Evolutionary conservation across 768 basidiomycete species (phyloP), one percentile per base, ranked within the genome.

Genomic region (Pholiota microspora): DNA sequence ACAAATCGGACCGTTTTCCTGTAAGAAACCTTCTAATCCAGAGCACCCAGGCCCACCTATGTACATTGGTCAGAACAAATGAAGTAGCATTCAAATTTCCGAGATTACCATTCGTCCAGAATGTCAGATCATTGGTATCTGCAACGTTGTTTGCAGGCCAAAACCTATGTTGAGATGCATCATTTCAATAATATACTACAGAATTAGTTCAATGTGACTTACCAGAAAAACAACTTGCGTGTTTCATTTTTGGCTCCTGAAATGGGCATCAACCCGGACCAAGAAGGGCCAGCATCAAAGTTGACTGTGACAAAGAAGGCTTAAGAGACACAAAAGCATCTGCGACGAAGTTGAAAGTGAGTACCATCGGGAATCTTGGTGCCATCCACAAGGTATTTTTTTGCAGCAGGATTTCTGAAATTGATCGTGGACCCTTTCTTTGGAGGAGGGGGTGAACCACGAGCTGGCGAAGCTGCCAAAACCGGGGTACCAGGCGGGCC

Each of bases 11-110:
- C 82, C 81, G 57, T 87, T 87, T 64, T 88, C 87, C 65, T 88
- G 82, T 23, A 88, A 65, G 45, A 83, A 73, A 4, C 85, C 86
- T 66, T 86, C 81, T 4, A 88, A 73, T 13, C 83, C 84, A 16
- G 84, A 85, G 62, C 86, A 88, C 7, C 87, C 86, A 2, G 87
- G 86, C 8, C 86, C 86, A 34, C 86, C 86, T 71, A 60, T 2
- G 10, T 10, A 38, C 2, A 6, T 44, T 7, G 16, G 73, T 67
- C 75, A 59, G 29, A 16, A 49, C 42, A 42, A 55, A 16, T 18
- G 18, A 23, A 9, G 31, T 7, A 13, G 12, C 9, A 31, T 1
- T 15, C 45, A 45, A 16, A 7, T 49, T 15, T 18, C 1, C 29
- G 46, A 36, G 6, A 34, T 53, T 45, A 72, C 71, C 68, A 51